These are phyloP conservation scores for Globisporangium takayamanum DNA, from an alignment of 352 stramenopile genomes.

Conservation along the genomic window DNA sequence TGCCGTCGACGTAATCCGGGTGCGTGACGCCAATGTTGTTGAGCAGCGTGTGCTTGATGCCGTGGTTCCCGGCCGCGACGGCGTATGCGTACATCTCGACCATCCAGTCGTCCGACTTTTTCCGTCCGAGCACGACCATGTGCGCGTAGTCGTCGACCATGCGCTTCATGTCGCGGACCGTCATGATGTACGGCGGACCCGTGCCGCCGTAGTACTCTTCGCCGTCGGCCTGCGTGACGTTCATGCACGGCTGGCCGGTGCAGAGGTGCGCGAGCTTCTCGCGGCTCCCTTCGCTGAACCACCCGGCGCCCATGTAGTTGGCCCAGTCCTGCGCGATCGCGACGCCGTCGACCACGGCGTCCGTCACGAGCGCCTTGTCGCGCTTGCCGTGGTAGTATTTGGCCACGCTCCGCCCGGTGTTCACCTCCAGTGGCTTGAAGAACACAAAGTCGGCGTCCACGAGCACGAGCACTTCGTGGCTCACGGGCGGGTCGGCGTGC, in stretches of 20 bases:
- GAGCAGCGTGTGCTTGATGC: slow-evolving; percentile 27
- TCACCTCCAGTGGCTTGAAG: slow-evolving; percentile 22
- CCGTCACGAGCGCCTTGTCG: slow-evolving; percentile 6
- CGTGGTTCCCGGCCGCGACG: slow-evolving; percentile 19
- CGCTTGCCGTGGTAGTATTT: slow-evolving; percentile 19
- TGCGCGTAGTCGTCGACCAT: slow-evolving; percentile 26
- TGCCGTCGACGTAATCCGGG: slow-evolving; percentile 5
- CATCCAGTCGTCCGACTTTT: slow-evolving; percentile 23
- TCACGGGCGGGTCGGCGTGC: slow-evolving; percentile 33
- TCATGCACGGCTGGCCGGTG: slow-evolving; percentile 8
- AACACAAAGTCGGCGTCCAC: slow-evolving; percentile 16
- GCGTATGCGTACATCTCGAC: slow-evolving; percentile 28
- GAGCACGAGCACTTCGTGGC: slow-evolving; percentile 20
- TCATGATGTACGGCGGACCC: slow-evolving; percentile 35
- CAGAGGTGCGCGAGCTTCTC: slow-evolving; percentile 18
- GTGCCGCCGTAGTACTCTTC: slow-evolving; percentile 21
- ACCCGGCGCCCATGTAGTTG: slow-evolving; percentile 4
- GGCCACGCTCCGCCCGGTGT: slow-evolving; percentile 15
- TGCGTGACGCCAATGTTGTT: slow-evolving; percentile 18
- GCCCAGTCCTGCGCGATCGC: slow-evolving; percentile 22
- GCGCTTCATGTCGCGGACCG: slow-evolving; percentile 14
- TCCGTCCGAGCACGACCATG: slow-evolving; percentile 16
- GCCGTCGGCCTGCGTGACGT: slow-evolving; percentile 11
- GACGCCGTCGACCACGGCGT: slow-evolving; percentile 17
- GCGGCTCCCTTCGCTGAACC: slow-evolving; percentile 10